A percentile compares a stretch with the other conserved stretches of the same genome.
These are phyloP conservation scores for Babesia divergens DNA, from an alignment of 169 alveolate genomes.

Conservation along the genomic window DNA sequence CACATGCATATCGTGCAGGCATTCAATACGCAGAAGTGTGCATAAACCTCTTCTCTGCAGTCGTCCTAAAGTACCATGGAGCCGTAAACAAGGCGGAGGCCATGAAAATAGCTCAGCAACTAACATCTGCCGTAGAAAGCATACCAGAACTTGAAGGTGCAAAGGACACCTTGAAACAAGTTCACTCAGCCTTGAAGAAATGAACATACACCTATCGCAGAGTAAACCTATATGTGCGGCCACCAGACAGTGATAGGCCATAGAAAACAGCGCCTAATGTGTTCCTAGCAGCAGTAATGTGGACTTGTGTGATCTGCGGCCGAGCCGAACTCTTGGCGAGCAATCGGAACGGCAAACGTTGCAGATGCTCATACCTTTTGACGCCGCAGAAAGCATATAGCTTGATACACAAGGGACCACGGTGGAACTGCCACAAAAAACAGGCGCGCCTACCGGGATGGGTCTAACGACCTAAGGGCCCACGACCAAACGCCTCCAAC, in stretches of 20 bases:
- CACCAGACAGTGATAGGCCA: not conserved
- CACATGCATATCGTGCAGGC: slow-evolving; percentile 9
- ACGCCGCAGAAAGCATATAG: slow-evolving; percentile 39
- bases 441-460: slow-evolving; percentile 14
- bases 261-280: not conserved
- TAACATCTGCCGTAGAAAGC: not conserved
- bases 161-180: slow-evolving; percentile 1
- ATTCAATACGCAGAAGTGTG: slow-evolving; percentile 55
- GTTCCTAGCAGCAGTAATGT: not conserved
- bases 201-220: not conserved
- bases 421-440: slow-evolving; percentile 2
- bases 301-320: slow-evolving; percentile 54
- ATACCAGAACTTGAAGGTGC: slow-evolving; percentile 3
- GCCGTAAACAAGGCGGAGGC: slow-evolving; percentile 5
- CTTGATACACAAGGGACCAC: slow-evolving; percentile 47
- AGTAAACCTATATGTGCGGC: not conserved
- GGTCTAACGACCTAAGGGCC: not conserved
- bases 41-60: slow-evolving; percentile 37
- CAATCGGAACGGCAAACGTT: not conserved
- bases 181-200: not conserved
- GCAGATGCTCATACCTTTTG: slow-evolving; percentile 45
- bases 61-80: slow-evolving; percentile 36
- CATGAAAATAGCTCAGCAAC: not conserved
- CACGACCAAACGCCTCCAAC: slow-evolving; percentile 13
- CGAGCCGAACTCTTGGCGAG: slow-evolving; percentile 72